Base-by-base conservation (phyloP, 1,284 basidiomycete genomes). In the Pascua guehoae region DNA sequence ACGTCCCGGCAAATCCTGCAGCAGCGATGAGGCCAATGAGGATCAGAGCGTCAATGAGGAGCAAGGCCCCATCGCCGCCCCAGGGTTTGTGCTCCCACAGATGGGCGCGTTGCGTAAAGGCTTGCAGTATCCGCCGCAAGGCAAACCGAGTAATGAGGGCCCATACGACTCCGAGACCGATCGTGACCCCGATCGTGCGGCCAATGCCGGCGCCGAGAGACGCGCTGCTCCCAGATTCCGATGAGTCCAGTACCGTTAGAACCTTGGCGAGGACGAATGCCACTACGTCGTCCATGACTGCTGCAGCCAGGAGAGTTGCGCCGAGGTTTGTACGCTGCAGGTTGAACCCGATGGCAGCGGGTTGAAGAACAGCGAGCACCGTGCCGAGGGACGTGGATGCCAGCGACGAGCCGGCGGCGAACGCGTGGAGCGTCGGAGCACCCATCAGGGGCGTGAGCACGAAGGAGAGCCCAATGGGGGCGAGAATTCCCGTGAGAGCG, bases 371-470 rank as follows among this genome's bases (percentile, higher is more conserved):
- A 37, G 79, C 77, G 47, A 85, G 78, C 0, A 82, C 81, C 1
- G 83, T 85, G 0, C 83, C 83, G 15, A 84, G 76, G 5, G 79
- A 81, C 0, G 83, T 84, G 0, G 81, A 80, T 0, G 79, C 80
- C 1, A 84, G 72, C 0, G 82, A 80, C 3, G 82, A 79, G 1
- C 83, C 83, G 0, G 81, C 78, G 0, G 81, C 77, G 61, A 85
- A 84, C 2, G 80, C 75, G 59, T 83, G 78, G 0, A 83, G 63
- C 0, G 72, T 61, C 1, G 72, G 66, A 48, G 73, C 78, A 1
- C 60, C 61, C 45, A 78, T 80, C 46, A 78, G 81, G 66, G 78
- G 76, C 17, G 79, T 68, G 11, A 81, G 79, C 10, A 81, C 67
- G 45, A 81, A 70, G 42, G 75, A 76, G 32, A 80, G 62, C 0